These are phyloP conservation scores for Salicornia ramosissima DNA, from an alignment of 148 eudicot genomes.

Conservation along the genomic window DNA sequence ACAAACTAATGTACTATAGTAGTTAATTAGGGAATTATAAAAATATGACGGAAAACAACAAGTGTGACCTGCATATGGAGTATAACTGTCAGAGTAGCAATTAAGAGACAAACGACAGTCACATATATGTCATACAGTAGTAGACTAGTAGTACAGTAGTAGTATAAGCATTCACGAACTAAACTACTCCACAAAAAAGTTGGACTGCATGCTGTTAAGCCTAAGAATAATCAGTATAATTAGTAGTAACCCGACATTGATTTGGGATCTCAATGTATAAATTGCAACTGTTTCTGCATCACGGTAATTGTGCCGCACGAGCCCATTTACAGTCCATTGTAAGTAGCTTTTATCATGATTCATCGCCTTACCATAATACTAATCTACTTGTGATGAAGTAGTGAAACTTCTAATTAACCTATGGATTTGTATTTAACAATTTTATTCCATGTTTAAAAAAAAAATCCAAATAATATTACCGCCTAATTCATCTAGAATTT, in stretches of 20 bases:
- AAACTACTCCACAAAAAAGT: conserved; percentile 19
- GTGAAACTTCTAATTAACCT: too few species aligned
- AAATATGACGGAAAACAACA: not conserved
- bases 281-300: conserved; percentile 20
- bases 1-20: too few species aligned
- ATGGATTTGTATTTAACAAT: too few species aligned
- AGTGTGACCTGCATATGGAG: conserved; percentile 1
- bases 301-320: conserved; percentile 30
- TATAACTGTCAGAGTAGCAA: conserved; percentile 8
- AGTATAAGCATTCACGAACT: not conserved
- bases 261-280: conserved; percentile 35
- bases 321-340: conserved; percentile 2
- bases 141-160: not conserved
- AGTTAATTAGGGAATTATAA: not conserved
- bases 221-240: conserved; percentile 25
- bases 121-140: not conserved
- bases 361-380: not conserved
- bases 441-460: too few species aligned
- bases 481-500: too few species aligned
- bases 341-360: not conserved
- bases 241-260: conserved; percentile 31
- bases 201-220: conserved; percentile 15
- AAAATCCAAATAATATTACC: too few species aligned
- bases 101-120: conserved; percentile 23
- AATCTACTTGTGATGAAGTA: not conserved